Evolutionary conservation across 345 rosid species (phyloP).

Genomic region (Syzygium aromaticum): DNA sequence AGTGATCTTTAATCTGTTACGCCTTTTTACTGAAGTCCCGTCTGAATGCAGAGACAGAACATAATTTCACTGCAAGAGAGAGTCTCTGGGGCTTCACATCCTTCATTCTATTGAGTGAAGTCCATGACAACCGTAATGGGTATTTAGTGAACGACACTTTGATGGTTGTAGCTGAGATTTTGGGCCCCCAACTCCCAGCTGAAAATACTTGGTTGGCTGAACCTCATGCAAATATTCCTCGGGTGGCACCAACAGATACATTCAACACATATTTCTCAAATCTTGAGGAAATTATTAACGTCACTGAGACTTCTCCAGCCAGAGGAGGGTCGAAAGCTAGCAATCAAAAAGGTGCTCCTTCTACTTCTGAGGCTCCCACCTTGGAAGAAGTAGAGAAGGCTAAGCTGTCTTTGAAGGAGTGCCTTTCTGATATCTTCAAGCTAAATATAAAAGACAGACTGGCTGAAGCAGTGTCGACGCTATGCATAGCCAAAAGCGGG

Average conservation of each 20-base stretch:
- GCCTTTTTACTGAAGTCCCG: neutral
- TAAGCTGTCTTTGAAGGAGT: conserved; percentile 1
- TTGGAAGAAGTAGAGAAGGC: conserved; percentile 2
- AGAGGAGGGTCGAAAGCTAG: neutral
- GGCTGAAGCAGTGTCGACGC: neutral
- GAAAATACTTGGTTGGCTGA: neutral
- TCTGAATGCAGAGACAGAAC: neutral
- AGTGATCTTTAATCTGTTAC: neutral
- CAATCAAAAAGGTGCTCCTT: neutral
- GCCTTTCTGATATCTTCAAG: neutral
- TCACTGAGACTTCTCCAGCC: neutral
- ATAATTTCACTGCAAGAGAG: neutral
- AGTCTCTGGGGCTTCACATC: neutral
- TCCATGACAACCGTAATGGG: neutral
- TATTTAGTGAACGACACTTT: neutral
- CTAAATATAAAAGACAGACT: neutral
- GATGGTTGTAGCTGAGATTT: neutral
- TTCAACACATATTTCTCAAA: neutral
- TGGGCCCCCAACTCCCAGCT: neutral
- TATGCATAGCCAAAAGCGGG: neutral
- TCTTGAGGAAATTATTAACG: neutral
- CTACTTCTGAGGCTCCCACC: neutral
- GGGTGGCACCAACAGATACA: neutral
- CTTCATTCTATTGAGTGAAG: neutral
- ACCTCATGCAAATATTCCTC: neutral